Evolutionary conservation across 768 basidiomycete species (phyloP).

Genomic region (Suillus lakei): DNA sequence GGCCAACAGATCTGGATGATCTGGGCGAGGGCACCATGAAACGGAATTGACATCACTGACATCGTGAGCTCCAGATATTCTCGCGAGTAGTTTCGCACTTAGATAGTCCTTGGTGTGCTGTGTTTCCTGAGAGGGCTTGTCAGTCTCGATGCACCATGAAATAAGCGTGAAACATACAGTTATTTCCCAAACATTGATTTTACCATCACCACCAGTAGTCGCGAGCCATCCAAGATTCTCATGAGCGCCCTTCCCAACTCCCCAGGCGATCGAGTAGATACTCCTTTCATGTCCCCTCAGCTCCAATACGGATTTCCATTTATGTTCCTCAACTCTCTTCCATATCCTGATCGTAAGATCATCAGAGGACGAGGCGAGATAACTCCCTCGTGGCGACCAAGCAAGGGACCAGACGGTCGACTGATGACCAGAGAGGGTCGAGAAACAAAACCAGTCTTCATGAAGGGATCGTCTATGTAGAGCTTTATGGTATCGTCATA

Average conservation of each 20-base stretch:
- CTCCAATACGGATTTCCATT: slow-evolving; percentile 65
- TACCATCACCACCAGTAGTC: slow-evolving; percentile 85
- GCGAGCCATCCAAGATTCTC: slow-evolving; percentile 79
- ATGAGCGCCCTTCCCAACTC: slow-evolving; percentile 41
- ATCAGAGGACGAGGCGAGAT: slow-evolving; percentile 88
- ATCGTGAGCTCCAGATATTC: slow-evolving; percentile 70
- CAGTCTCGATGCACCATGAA: background rate
- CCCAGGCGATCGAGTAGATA: slow-evolving; percentile 85
- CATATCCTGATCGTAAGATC: slow-evolving; percentile 85
- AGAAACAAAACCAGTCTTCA: slow-evolving; percentile 94
- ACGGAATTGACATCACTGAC: slow-evolving; percentile 87
- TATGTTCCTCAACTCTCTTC: slow-evolving; percentile 64
- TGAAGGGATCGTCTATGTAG: slow-evolving; percentile 89
- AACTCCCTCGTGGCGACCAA: slow-evolving; percentile 78
- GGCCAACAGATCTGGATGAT: slow-evolving; percentile 69
- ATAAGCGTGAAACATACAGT: slow-evolving; percentile 43
- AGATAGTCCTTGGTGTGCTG: slow-evolving; percentile 27
- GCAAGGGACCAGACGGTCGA: slow-evolving; percentile 94
- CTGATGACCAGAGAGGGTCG: slow-evolving; percentile 78
- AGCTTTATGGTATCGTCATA: slow-evolving; percentile 97
- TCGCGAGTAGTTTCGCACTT: slow-evolving; percentile 55
- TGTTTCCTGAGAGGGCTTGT: slow-evolving; percentile 11
- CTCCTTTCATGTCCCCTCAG: slow-evolving; percentile 72
- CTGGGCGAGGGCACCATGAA: slow-evolving; percentile 78
- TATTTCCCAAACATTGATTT: slow-evolving; percentile 81